phyloP scores from a whole-genome alignment of 106 monocot genomes.

The Dendrobium huoshanense region DNA sequence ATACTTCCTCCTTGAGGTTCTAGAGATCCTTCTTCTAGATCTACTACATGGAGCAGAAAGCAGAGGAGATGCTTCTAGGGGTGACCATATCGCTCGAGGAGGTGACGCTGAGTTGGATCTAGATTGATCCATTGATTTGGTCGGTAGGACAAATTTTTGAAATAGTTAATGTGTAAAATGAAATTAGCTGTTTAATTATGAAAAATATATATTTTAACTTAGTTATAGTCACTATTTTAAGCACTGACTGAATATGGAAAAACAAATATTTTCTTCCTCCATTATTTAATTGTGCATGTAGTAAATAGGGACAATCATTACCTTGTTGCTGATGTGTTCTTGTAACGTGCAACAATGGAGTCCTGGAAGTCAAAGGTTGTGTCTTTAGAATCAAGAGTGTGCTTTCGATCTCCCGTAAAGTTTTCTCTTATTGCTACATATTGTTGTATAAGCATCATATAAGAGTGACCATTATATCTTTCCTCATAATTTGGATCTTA shows the following conservation, averaged over 20 bases:
- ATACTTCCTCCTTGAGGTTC: constrained; percentile 47
- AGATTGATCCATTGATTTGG: constrained; percentile 42
- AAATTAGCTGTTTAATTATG: too few relatives aligned
- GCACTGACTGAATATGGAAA: too few relatives aligned
- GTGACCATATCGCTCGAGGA: constrained; percentile 12
- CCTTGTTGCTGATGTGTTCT: not conserved
- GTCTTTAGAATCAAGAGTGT: constrained; percentile 39
- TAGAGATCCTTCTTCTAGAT: constrained; percentile 51
- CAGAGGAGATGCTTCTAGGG: not conserved
- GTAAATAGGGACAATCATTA: too few relatives aligned
- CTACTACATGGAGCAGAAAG: constrained; percentile 36
- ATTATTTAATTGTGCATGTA: not conserved
- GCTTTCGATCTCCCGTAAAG: constrained; percentile 24
- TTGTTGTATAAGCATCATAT: too few relatives aligned
- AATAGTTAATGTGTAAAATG: too few relatives aligned
- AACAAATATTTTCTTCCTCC: not conserved
- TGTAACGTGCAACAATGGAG: constrained; percentile 15
- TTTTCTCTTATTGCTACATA: too few relatives aligned
- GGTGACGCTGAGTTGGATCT: constrained; percentile 59
- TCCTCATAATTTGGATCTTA: too few relatives aligned
- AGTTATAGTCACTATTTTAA: too few relatives aligned
- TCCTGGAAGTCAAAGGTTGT: constrained; percentile 35
- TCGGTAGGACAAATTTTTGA: constrained; percentile 9
- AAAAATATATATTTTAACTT: too few relatives aligned
- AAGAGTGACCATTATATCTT: too few relatives aligned